Evolutionary conservation across 176 grass and related monocot genomes (phyloP).

Genomic region (Chrysopogon serrulatus): DNA sequence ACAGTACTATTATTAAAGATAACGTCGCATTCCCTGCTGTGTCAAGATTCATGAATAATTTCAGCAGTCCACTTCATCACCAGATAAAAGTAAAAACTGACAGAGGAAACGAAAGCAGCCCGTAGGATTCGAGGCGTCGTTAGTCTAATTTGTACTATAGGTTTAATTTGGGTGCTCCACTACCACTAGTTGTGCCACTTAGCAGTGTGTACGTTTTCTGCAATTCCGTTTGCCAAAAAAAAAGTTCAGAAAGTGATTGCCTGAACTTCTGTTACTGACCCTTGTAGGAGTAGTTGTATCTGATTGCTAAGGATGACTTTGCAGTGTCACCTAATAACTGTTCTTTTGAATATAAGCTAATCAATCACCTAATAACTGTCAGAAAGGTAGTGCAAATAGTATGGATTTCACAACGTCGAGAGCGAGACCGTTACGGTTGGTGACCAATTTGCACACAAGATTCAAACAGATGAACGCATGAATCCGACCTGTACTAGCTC

Average conservation of each 20-base stretch:
- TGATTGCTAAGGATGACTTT: background rate
- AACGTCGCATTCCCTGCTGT: background rate
- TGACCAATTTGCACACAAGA: constrained; percentile 17
- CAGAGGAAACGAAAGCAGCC: too few species aligned
- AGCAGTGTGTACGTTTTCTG: too few species aligned
- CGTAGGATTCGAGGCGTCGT: too few species aligned
- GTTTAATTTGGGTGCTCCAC: too few species aligned
- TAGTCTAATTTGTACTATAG: too few species aligned
- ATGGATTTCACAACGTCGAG: background rate
- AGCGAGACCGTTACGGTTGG: constrained; percentile 9
- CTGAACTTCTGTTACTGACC: background rate
- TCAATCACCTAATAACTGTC: background rate
- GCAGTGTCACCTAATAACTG: background rate
- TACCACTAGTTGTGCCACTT: too few species aligned
- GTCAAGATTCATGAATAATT: background rate
- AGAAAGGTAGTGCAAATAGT: background rate
- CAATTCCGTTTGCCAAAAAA: background rate
- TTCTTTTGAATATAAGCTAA: background rate
- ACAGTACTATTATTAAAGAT: background rate
- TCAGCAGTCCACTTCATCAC: background rate
- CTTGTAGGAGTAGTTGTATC: background rate
- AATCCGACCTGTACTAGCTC: constrained; percentile 30
- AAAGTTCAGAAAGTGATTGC: background rate
- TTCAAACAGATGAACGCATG: background rate
- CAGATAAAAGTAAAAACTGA: background rate